A percentile compares a stretch with the other conserved stretches of the same genome.
Conservation (phyloP, 2,329 filamentous ascomycete genomes). For the Ceratocystis alfenasii region DNA sequence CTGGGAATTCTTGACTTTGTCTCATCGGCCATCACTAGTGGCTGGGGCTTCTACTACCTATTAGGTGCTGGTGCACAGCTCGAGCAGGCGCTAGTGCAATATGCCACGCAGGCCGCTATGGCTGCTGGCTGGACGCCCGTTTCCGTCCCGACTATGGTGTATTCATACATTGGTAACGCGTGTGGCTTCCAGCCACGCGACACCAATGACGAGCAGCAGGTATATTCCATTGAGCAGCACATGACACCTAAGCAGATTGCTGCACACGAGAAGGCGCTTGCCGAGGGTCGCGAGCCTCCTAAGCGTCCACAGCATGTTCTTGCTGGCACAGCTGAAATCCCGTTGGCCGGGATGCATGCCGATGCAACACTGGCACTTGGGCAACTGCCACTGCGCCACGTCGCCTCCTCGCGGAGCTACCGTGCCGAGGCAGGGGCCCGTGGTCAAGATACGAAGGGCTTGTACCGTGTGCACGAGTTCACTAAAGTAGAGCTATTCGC, state of each 20-base stretch:
- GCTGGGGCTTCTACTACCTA: slow-evolving; percentile 98
- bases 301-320: slow-evolving; percentile 61
- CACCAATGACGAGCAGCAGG: slow-evolving; percentile 78
- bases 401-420: slow-evolving; percentile 85
- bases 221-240: slow-evolving; percentile 52
- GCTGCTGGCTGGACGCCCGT: slow-evolving; percentile 67
- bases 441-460: slow-evolving; percentile 79
- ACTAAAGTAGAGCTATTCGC: slow-evolving; percentile 97
- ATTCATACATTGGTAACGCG: slow-evolving; percentile 76
- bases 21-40: slow-evolving; percentile 65
- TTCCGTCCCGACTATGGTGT: slow-evolving; percentile 79
- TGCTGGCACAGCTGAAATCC: slow-evolving; percentile 86
- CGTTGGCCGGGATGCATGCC: slow-evolving; percentile 81
- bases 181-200: slow-evolving; percentile 94
- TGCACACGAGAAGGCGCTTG: slow-evolving; percentile 55
- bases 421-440: slow-evolving; percentile 86
- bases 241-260: slow-evolving; percentile 44
- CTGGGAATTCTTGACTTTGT: slow-evolving; percentile 88
- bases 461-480: slow-evolving; percentile 97
- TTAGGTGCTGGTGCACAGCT: slow-evolving; percentile 82
- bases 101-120: slow-evolving; percentile 62
- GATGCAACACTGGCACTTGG: slow-evolving; percentile 52
- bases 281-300: slow-evolving; percentile 30
- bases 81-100: slow-evolving; percentile 88
- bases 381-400: slow-evolving; percentile 63